Evolutionary conservation across 371 early-diverging fungal genomes (phyloP).

Genomic region (Saksenaea oblongispora): DNA sequence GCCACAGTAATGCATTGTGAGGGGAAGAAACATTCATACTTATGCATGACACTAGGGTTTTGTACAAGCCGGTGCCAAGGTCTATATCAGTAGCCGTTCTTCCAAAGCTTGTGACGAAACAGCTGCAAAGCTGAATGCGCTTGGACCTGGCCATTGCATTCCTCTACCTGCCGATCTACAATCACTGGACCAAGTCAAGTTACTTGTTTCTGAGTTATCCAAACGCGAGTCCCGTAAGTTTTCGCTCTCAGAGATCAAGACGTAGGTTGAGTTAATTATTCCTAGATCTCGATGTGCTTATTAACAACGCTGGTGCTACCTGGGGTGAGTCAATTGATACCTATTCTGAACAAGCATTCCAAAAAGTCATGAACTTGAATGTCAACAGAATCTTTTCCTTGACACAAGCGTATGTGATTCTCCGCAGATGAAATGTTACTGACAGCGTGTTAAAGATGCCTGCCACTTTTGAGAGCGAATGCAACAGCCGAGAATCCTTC

Average conservation of each 20-base stretch:
- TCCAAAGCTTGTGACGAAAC: conserved; percentile 59
- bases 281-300: conserved; percentile 76
- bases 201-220: conserved; percentile 59
- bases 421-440: not conserved
- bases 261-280: not conserved
- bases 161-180: conserved; percentile 80
- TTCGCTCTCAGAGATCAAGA: not conserved
- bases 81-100: conserved; percentile 76
- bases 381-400: conserved; percentile 84
- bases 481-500: conserved; percentile 61
- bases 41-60: conserved; percentile 53
- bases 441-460: conserved; percentile 35
- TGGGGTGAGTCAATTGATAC: conserved; percentile 66
- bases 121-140: conserved; percentile 57
- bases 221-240: conserved; percentile 61
- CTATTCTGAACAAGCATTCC: conserved; percentile 72
- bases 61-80: conserved; percentile 73
- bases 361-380: conserved; percentile 88
- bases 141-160: conserved; percentile 75
- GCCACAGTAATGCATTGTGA: conserved; percentile 41
- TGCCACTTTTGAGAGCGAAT: conserved; percentile 75
- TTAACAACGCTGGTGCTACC: conserved; percentile 89
- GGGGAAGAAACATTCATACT: not conserved
- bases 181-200: conserved; percentile 58
- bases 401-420: conserved; percentile 68